Base-by-base conservation (phyloP, 139 green algal genomes). In the Auxenochlorella protothecoides region DNA sequence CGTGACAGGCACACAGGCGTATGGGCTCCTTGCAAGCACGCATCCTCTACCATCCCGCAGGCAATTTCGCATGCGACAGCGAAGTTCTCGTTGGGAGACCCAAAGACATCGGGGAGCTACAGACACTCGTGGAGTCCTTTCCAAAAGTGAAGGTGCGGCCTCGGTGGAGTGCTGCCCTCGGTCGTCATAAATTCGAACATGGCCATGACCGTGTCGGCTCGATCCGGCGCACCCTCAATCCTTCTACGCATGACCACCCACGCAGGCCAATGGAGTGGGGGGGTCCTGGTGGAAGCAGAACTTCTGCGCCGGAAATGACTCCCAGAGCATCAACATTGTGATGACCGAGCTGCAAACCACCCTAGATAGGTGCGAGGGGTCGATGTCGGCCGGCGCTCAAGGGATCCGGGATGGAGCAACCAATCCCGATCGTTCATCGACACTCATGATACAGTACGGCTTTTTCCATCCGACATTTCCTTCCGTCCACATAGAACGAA, bases 241-340 rank as follows among this genome's bases (percentile, higher is more conserved):
- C 6, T 60, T 63, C 12, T 59, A 5, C 71, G 70, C 27, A 74
- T 88, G 5, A n/a, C 62, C 6, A 16, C 63, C 53, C 83, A 77
- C 56, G 61, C 74, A 90, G 59, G 86, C 71, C 12, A 74, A 81
- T 0, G 85, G 85, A 14, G 79, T 88, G 9, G 87, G 87, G 6
- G 79, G 90, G 73, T 77, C 44, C 15, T 92, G 87, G 87, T 89
- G 84, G 81, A 65, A 76, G 16, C 68, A 90, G 71, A 76, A 87
- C 15, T 78, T 78, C 55, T 79, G 74, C 72, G 68, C 72, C 11
- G 85, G 80, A 16, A 56, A 55, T 27, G 72, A 87, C 64, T 62
- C 13, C 54, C 75, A 72, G 8, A n/a, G 78, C 27, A 75, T 91
- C 65, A 87, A 88, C 76, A 74, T 92, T 53, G 79, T 92, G 2